Evolutionary conservation across 768 basidiomycete genomes (phyloP).

Genomic region (Coprinopsis marcescibilis): DNA sequence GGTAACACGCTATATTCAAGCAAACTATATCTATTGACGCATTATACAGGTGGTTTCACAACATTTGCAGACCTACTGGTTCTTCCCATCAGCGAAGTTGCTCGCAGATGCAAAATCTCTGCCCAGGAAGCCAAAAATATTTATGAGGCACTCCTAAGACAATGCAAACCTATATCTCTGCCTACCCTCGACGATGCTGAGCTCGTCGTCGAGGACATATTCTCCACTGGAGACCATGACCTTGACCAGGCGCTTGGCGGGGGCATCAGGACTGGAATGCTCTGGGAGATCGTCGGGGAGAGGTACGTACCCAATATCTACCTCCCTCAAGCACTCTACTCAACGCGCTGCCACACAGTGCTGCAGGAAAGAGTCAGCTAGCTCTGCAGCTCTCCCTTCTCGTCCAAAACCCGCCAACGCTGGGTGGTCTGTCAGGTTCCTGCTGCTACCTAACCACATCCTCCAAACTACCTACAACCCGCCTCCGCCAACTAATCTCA

Average conservation of each 20-base stretch:
- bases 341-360: conserved; percentile 38
- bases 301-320: conserved; percentile 49
- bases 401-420: conserved; percentile 59
- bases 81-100: conserved; percentile 6
- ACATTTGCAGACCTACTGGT: conserved; percentile 8
- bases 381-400: conserved; percentile 77
- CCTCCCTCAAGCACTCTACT: conserved; percentile 6
- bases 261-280: conserved; percentile 69
- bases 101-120: conserved; percentile 5
- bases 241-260: conserved; percentile 74
- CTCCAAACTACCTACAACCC: conserved; percentile 57
- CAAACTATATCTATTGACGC: neutral
- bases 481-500: conserved; percentile 62
- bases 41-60: neutral
- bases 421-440: conserved; percentile 59
- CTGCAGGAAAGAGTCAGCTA: conserved; percentile 92
- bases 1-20: neutral
- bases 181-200: neutral
- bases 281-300: conserved; percentile 89
- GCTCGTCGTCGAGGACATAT: conserved; percentile 29
- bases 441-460: conserved; percentile 77
- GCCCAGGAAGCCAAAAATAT: conserved; percentile 7
- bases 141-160: conserved; percentile 6
- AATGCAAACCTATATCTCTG: neutral
- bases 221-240: conserved; percentile 68